Evolutionary conservation across 1,139 yeast genomes (phyloP), one percentile per base, ranked within the genome.

Genomic region (Pichia kudriavzevii): DNA sequence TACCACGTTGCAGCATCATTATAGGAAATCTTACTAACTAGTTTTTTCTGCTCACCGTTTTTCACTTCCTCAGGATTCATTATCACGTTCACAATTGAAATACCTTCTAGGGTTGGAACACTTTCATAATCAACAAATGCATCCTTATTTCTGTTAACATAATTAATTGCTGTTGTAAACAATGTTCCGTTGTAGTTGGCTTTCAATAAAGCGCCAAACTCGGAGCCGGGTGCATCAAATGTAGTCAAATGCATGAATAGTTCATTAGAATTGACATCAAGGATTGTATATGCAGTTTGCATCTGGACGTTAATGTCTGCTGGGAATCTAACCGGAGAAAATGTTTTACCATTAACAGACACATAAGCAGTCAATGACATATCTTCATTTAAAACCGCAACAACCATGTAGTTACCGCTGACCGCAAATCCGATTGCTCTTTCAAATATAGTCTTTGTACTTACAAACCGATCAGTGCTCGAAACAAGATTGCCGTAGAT

Each of bases 171-270:
- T 21, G 77, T 63, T 3, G 83, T 91, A 55, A 83, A 88, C n/a
- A 83, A 75, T 0, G 97, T 87, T 42, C 99, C 99, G 50, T 88
- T 85, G n/a, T 84, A 82, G 54, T 91, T 88, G 1, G 95, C 84
- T 53, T 91, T 91, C 49, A 91, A 65, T n/a, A 93, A 64, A 1
- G 85, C 66, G 7, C 98, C 98, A 58, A 58, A 79, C 49, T 85
- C 94, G 9, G 61, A 55, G 8, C 70, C 75, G 0, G 53, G 40
- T 7, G 64, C 66, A 18, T 63, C 56, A 45, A 66, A 67, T 0
- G 87, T 78, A 1, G 95, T 82, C 7, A 87, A 82, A 55, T 87
- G 96, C 61, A 91, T 58, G 58, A 88, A 81, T 6, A 91, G 66
- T 1, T 95, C 74, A 24, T 81, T 75, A 0, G 88, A 70, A 25